Evolutionary conservation across 2,329 filamentous ascomycete species (phyloP).

Genomic region (Lachnellula occidentalis): DNA sequence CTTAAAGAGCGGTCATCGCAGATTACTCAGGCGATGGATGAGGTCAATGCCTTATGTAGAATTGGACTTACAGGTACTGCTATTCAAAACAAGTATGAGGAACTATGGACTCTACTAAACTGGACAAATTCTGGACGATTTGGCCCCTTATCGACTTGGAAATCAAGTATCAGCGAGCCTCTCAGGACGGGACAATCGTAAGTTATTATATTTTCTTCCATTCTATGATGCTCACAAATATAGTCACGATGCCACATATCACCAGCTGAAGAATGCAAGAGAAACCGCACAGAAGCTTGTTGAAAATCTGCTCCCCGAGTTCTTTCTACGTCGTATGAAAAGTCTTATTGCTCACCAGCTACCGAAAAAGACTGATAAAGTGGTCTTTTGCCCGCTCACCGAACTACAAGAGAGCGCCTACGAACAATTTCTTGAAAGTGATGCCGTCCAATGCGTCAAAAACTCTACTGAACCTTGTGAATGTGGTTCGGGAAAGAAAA

Average conservation of each 20-base stretch:
- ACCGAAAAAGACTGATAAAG: slow-evolving; percentile 88
- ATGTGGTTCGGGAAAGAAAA: slow-evolving; percentile 63
- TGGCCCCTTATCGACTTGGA: slow-evolving; percentile 70
- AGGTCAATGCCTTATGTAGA: slow-evolving; percentile 84
- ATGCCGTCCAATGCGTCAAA: slow-evolving; percentile 64
- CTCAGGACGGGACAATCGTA: slow-evolving; percentile 77
- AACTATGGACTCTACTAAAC: slow-evolving; percentile 91
- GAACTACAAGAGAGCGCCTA: slow-evolving; percentile 78
- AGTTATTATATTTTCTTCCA: slow-evolving; percentile 1
- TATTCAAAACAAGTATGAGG: slow-evolving; percentile 97
- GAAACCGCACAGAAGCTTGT: slow-evolving; percentile 80
- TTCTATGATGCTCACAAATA: slow-evolving; percentile 2
- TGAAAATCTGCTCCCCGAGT: slow-evolving; percentile 78
- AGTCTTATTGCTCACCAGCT: slow-evolving; percentile 85
- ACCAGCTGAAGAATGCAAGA: slow-evolving; percentile 75
- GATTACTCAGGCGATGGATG: slow-evolving; percentile 80
- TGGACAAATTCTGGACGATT: slow-evolving; percentile 86
- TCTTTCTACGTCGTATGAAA: slow-evolving; percentile 92
- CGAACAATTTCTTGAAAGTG: slow-evolving; percentile 70
- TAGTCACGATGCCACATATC: slow-evolving; percentile 73
- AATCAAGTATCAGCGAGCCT: slow-evolving; percentile 68
- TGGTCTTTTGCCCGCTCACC: slow-evolving; percentile 92
- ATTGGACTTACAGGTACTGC: slow-evolving; percentile 93
- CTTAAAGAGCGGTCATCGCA: slow-evolving; percentile 77
- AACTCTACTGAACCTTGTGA: slow-evolving; percentile 61